Base-by-base conservation (phyloP, 2,329 filamentous ascomycete genomes). In the Beauveria scarabaeidicola region DNA sequence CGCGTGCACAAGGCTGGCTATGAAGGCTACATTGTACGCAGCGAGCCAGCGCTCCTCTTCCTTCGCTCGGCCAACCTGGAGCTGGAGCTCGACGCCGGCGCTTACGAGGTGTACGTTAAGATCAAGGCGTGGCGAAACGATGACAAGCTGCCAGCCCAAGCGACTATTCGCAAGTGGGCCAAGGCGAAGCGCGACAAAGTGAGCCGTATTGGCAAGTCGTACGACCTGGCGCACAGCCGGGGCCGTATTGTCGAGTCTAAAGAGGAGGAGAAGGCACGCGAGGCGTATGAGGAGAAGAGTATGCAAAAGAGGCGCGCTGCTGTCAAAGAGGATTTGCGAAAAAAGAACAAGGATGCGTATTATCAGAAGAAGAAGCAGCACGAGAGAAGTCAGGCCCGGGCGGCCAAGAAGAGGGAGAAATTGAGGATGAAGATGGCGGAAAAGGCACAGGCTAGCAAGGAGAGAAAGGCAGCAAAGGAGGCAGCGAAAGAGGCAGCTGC, bases 1-100 rank as follows among this genome's bases (percentile, higher is more conserved):
- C 77, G 81, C 15, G 66, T 85, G 2, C 81, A 85, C 71, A 76
- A 67, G 65, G 74, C 70, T 51, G 77, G 69, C 52, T 74, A 69
- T 65, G 78, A 81, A 58, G 79, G 81, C 64, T 82, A 83, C 64
- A 74, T 83, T 15, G 78, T 83, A 15, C 78, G 81, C 65, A 82
- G 78, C 60, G 77, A 81, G 54, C 74, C 74, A 36, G 77, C 78
- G 38, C 79, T 81, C 61, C 73, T 80, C 25, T 89, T 91, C 82
- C 84, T 78, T 23, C 85, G 90, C 7, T 89, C 87, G 1, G 86
- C 91, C 43, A 91, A 87, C 54, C 85, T 89, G 1, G 90, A 94
- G 69, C 78, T 94, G 9, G 79, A 86, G 40, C 82, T 95, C 27
- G 84, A 89, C 21, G 81, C 87, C 0, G 90, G 90, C 11, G 84